Evolutionary conservation across 2,329 filamentous ascomycete genomes (phyloP).

Genomic region (Penicillium olsonii): DNA sequence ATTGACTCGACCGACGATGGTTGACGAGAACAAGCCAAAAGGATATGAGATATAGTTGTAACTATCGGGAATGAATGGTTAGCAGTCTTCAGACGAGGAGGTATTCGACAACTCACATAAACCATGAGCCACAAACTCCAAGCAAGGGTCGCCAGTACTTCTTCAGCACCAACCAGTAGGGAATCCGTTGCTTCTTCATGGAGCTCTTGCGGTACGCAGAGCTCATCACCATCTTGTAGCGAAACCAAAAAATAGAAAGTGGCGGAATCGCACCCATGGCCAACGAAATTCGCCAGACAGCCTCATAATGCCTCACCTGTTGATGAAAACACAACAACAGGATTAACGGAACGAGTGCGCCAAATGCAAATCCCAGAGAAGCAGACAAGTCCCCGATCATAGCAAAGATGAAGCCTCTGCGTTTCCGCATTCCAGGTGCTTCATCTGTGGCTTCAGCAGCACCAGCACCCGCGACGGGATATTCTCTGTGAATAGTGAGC

Average conservation of each 20-base stretch:
- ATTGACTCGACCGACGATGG: conserved; percentile 52
- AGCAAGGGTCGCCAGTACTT: conserved; percentile 54
- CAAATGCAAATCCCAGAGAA: conserved; percentile 55
- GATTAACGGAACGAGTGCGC: conserved; percentile 53
- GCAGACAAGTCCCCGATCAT: conserved; percentile 55
- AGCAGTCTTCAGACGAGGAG: neutral
- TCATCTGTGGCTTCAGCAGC: conserved; percentile 57
- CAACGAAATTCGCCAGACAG: conserved; percentile 56
- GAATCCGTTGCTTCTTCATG: conserved; percentile 48
- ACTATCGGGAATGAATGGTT: conserved; percentile 12
- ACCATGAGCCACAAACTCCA: conserved; percentile 53
- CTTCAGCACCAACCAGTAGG: conserved; percentile 52
- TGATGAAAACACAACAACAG: conserved; percentile 53
- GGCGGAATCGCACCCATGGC: conserved; percentile 54
- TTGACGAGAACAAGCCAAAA: conserved; percentile 58
- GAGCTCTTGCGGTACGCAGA: conserved; percentile 52
- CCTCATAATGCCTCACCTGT: conserved; percentile 40
- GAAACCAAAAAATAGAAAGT: conserved; percentile 56
- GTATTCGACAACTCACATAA: conserved; percentile 26
- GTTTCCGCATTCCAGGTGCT: conserved; percentile 45
- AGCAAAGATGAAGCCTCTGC: conserved; percentile 59
- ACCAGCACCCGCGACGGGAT: conserved; percentile 54
- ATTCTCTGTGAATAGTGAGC: conserved; percentile 41
- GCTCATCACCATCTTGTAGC: conserved; percentile 54
- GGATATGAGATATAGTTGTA: conserved; percentile 60